These are phyloP conservation scores for Verticillium zaregamsianum DNA, from an alignment of 2,329 filamentous ascomycete species.

Conservation along the genomic window DNA sequence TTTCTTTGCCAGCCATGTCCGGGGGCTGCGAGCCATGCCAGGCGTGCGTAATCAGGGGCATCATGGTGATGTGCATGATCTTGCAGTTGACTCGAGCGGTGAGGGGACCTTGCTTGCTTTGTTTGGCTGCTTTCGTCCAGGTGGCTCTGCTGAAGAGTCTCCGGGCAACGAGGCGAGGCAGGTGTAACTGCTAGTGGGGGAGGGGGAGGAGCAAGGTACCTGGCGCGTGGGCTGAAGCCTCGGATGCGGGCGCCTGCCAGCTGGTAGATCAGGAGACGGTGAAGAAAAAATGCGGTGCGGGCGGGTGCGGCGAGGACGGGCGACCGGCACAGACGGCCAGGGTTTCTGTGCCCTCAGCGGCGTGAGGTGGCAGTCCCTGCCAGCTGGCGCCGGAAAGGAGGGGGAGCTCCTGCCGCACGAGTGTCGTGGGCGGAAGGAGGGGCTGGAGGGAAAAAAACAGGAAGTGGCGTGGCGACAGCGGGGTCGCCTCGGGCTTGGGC, in stretches of 20 bases:
- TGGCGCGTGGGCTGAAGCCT: not conserved
- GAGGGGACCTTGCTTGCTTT: not conserved
- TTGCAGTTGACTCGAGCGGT: not conserved
- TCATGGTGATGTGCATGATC: not conserved
- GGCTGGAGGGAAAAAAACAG: not conserved
- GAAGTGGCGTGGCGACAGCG: not conserved
- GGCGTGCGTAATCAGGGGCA: not conserved
- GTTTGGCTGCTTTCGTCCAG: not conserved
- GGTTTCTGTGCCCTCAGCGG: not conserved
- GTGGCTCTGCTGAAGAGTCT: not conserved
- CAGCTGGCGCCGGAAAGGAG: not conserved
- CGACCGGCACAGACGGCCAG: not conserved
- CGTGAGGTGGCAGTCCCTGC: not conserved
- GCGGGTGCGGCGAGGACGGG: not conserved
- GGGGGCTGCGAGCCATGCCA: not conserved
- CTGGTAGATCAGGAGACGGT: not conserved
- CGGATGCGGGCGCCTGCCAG: not conserved
- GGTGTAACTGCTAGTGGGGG: no score
- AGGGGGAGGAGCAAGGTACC: no score
- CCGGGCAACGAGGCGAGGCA: not conserved
- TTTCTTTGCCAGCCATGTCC: not conserved
- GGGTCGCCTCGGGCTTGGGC: not conserved
- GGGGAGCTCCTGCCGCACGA: not conserved
- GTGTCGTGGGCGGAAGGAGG: not conserved
- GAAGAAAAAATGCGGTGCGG: not conserved